Evolutionary conservation across 2,329 filamentous ascomycete genomes (phyloP).

Genomic region (Ophiostoma angusticollis): DNA sequence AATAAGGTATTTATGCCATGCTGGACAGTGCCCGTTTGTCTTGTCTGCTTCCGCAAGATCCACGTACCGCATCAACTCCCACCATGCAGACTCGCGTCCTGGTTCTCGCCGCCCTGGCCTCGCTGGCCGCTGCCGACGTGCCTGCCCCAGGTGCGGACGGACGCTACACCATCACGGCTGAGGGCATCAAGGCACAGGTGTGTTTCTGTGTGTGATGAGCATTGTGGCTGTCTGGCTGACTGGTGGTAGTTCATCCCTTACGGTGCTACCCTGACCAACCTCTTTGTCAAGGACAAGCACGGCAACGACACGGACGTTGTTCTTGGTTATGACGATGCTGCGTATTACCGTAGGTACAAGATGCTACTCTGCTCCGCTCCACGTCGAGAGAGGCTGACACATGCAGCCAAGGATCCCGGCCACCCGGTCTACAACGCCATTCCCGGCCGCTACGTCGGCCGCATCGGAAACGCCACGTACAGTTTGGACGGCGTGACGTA

Average conservation of each 20-base stretch:
- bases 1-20: slow-evolving; percentile 1
- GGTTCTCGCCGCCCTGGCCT: slow-evolving; percentile 13
- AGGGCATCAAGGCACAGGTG: slow-evolving; percentile 27
- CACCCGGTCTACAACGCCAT: slow-evolving; percentile 51
- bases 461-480: slow-evolving; percentile 47
- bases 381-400: neutral
- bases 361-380: neutral
- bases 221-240: too few relatives aligned
- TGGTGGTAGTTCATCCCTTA: slow-evolving; percentile 45
- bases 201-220: too few relatives aligned
- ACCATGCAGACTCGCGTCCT: slow-evolving; percentile 3
- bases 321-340: slow-evolving; percentile 48
- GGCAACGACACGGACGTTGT: slow-evolving; percentile 50
- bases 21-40: too few relatives aligned
- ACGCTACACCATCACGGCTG: slow-evolving; percentile 23
- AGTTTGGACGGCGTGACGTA: slow-evolving; percentile 40
- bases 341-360: slow-evolving; percentile 34
- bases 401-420: slow-evolving; percentile 28
- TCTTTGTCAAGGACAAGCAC: slow-evolving; percentile 50
- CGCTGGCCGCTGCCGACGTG: slow-evolving; percentile 5
- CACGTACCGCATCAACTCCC: neutral
- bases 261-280: slow-evolving; percentile 47
- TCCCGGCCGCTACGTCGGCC: slow-evolving; percentile 51
- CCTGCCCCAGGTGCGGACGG: slow-evolving; percentile 20
- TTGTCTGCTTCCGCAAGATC: too few relatives aligned